A percentile compares a stretch with the other conserved stretches of the same genome.
Conservation (phyloP, 108 stramenopile genomes). For the Discostella stelligeroides region DNA sequence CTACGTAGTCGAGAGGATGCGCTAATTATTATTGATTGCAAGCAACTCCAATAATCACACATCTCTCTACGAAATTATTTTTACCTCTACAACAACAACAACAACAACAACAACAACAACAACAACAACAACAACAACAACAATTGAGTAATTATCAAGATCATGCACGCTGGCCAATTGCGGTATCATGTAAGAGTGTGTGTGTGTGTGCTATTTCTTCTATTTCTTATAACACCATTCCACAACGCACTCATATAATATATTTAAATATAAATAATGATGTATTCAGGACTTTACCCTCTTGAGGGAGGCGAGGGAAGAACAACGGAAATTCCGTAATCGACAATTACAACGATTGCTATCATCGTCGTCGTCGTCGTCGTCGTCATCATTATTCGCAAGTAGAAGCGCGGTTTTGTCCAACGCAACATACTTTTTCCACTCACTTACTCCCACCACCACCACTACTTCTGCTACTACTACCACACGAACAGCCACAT, state of each 20-base stretch:
- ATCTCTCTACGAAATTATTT: too few relatives aligned
- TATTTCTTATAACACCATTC: not conserved
- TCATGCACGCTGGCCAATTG: conserved; percentile 51
- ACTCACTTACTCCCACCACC: not conserved
- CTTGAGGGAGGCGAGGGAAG: conserved; percentile 54
- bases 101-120: too few relatives aligned
- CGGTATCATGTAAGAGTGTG: conserved; percentile 65
- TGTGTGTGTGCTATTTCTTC: too few relatives aligned
- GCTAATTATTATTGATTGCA: too few relatives aligned
- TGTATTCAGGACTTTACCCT: conserved; percentile 69
- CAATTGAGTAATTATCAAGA: not conserved
- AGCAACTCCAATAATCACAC: too few relatives aligned
- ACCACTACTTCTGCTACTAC: conserved; percentile 2
- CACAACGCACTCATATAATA: not conserved
- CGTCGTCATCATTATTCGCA: too few relatives aligned
- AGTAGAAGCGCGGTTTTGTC: too few relatives aligned
- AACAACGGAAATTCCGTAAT: conserved; percentile 21
- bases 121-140: not conserved
- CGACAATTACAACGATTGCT: conserved; percentile 10
- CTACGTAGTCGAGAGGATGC: too few relatives aligned
- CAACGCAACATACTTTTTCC: too few relatives aligned
- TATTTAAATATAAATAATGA: not conserved
- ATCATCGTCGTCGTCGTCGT: not conserved
- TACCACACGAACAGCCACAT: not conserved
- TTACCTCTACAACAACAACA: too few relatives aligned